phyloP scores from a whole-genome alignment of 352 stramenopile genomes.

The Globisporangium recalcitrans region DNA sequence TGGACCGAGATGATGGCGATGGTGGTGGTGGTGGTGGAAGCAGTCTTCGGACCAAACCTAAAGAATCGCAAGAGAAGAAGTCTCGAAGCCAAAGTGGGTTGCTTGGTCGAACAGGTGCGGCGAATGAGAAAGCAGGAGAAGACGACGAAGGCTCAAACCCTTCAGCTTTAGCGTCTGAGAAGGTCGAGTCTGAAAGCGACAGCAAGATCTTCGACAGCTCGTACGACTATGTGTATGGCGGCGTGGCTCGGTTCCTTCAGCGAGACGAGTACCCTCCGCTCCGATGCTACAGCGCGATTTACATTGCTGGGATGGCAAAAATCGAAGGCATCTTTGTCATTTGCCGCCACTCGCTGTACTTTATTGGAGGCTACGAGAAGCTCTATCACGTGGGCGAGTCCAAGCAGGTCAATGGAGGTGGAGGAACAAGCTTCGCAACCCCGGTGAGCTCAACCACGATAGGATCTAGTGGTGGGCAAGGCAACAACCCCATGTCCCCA shows the following conservation, averaged over 20 bases:
- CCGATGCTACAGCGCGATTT: slow-evolving; percentile 48
- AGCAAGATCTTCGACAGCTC: slow-evolving; percentile 41
- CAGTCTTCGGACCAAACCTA: background rate
- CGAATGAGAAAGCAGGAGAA: background rate
- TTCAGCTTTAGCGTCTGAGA: slow-evolving; percentile 8
- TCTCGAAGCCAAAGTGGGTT: background rate
- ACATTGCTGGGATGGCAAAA: slow-evolving; percentile 58
- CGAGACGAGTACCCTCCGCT: slow-evolving; percentile 61
- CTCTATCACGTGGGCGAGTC: slow-evolving; percentile 24
- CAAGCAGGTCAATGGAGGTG: background rate
- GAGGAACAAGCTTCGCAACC: slow-evolving; percentile 4
- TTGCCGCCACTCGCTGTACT: slow-evolving; percentile 51
- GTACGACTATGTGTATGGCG: slow-evolving; percentile 45
- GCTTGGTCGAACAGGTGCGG: background rate
- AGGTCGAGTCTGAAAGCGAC: slow-evolving; percentile 15
- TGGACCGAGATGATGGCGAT: slow-evolving; percentile 18
- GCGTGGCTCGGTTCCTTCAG: slow-evolving; percentile 55
- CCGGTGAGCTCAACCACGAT: slow-evolving; percentile 11
- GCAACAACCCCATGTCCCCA: slow-evolving; percentile 20
- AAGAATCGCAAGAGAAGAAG: background rate
- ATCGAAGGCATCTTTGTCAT: slow-evolving; percentile 51
- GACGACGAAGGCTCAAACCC: slow-evolving; percentile 9
- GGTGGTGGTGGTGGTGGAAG: background rate
- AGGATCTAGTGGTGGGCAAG: background rate
- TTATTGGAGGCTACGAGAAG: slow-evolving; percentile 62